Conservation (phyloP, 2,329 filamentous ascomycete species). For the Aureobasidium sp. region DNA sequence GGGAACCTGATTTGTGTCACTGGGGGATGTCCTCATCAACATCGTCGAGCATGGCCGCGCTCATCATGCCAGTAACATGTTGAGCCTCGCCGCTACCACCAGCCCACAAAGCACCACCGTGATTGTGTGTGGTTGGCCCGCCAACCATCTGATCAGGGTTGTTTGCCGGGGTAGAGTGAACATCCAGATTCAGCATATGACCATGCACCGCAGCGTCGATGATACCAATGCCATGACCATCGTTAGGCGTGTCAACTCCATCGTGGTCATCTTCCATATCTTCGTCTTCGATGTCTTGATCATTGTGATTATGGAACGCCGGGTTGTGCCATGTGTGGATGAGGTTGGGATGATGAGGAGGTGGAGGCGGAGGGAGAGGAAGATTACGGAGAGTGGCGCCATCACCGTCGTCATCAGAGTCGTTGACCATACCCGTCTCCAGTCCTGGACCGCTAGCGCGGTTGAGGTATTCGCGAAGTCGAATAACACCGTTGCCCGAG, state of each 20-base stretch:
- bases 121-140: not conserved
- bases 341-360: constrained; percentile 4
- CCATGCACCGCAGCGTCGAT: not conserved
- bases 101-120: constrained; percentile 6
- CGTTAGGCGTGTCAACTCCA: constrained; percentile 15
- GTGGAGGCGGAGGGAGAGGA: not conserved
- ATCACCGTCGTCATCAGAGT: constrained; percentile 18
- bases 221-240: not conserved
- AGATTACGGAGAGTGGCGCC: constrained; percentile 11
- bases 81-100: constrained; percentile 19
- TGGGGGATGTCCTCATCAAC: constrained; percentile 21
- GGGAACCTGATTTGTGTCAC: not conserved
- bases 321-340: constrained; percentile 8
- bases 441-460: constrained; percentile 17
- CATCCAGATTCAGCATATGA: constrained; percentile 26
- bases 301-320: constrained; percentile 10
- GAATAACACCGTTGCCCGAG: constrained; percentile 72
- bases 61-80: constrained; percentile 30
- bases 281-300: constrained; percentile 16
- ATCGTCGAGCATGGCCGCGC: constrained; percentile 29
- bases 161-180: constrained; percentile 11
- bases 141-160: not conserved
- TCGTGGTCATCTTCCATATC: constrained; percentile 19
- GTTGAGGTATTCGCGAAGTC: constrained; percentile 72
- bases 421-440: constrained; percentile 7